Percentiles rank a stretch among this genome's conserved stretches.
Evolutionary conservation across 108 stramenopile species (phyloP).

Genomic region (Asterionellopsis glacialis): DNA sequence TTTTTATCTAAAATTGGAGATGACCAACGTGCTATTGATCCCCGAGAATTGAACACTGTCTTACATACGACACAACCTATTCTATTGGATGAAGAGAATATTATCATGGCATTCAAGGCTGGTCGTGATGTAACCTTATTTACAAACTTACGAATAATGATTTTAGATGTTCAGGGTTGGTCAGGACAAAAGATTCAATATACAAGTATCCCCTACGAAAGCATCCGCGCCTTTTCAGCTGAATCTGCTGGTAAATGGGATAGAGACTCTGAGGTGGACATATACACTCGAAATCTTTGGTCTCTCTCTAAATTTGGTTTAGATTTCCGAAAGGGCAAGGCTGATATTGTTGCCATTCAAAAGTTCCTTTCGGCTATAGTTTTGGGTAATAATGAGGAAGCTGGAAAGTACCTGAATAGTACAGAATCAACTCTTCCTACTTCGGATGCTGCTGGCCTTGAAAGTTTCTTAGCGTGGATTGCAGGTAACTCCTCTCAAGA

Average conservation of each 20-base stretch:
- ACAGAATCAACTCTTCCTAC: slow-evolving; percentile 18
- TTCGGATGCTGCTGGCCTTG: slow-evolving; percentile 17
- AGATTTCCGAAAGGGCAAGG: slow-evolving; percentile 50
- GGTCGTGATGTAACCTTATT: slow-evolving; percentile 57
- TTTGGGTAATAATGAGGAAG: slow-evolving; percentile 35
- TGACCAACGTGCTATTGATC: slow-evolving; percentile 52
- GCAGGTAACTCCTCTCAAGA: slow-evolving; percentile 38
- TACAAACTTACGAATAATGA: slow-evolving; percentile 30
- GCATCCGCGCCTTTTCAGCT: slow-evolving; percentile 43
- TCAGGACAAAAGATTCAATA: slow-evolving; percentile 57
- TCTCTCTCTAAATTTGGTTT: slow-evolving; percentile 26
- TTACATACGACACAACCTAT: slow-evolving; percentile 40
- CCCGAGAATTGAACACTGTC: slow-evolving; percentile 27
- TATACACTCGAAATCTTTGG: slow-evolving; percentile 35
- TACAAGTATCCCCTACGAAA: slow-evolving; percentile 43
- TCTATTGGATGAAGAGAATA: slow-evolving; percentile 53
- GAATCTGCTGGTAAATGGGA: slow-evolving; percentile 70
- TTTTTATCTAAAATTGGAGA: slow-evolving; percentile 48
- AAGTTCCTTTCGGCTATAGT: slow-evolving; percentile 50
- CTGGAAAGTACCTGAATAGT: slow-evolving; percentile 14
- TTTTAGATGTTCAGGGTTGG: slow-evolving; percentile 36
- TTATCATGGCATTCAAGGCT: slow-evolving; percentile 63
- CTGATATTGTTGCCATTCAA: slow-evolving; percentile 48
- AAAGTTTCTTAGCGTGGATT: slow-evolving; percentile 26
- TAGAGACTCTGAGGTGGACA: slow-evolving; percentile 44